Evolutionary conservation across 495 filamentous ascomycete species (phyloP).

Genomic region (Penicillium verhagenii): DNA sequence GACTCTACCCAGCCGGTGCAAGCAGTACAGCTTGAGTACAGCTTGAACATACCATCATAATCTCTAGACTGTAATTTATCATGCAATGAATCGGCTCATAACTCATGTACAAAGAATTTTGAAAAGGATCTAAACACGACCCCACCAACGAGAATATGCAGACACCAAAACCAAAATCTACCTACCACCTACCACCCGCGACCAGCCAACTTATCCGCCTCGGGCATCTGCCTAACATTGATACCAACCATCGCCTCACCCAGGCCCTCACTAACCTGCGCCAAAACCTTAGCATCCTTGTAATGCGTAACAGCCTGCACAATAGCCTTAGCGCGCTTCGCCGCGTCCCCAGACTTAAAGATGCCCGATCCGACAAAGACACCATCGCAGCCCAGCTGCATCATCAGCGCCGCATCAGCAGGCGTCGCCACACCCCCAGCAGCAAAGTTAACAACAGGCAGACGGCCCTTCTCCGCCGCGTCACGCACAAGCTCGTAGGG

Average conservation of each 20-base stretch:
- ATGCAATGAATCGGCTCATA: slow-evolving; percentile 15
- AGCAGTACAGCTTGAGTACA: not conserved
- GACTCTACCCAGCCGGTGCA: not conserved
- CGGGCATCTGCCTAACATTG: slow-evolving; percentile 70
- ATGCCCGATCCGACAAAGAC: slow-evolving; percentile 97
- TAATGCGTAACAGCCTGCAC: slow-evolving; percentile 91
- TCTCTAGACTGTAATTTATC: slow-evolving; percentile 9
- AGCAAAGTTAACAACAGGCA: slow-evolving; percentile 98
- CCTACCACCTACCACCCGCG: slow-evolving; percentile 78
- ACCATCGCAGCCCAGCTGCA: slow-evolving; percentile 97
- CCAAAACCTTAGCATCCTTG: slow-evolving; percentile 81
- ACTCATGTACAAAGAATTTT: slow-evolving; percentile 25
- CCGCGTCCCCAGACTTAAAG: slow-evolving; percentile 91
- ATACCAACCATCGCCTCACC: slow-evolving; percentile 97
- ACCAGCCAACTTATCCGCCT: slow-evolving; percentile 77
- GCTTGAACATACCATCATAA: not conserved
- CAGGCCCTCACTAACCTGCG: slow-evolving; percentile 80
- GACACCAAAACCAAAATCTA: too few species aligned
- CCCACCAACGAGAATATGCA: slow-evolving; percentile 11
- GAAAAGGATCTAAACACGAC: slow-evolving; percentile 13
- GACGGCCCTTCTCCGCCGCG: slow-evolving; percentile 78
- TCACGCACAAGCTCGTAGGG: slow-evolving; percentile 78
- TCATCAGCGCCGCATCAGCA: slow-evolving; percentile 97
- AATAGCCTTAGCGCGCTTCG: slow-evolving; percentile 85
- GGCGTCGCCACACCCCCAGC: slow-evolving; percentile 97